A percentile compares a stretch with the other conserved stretches of the same genome.
Conservation (phyloP, 176 grass and related monocot species). For the Paspalum vaginatum region DNA sequence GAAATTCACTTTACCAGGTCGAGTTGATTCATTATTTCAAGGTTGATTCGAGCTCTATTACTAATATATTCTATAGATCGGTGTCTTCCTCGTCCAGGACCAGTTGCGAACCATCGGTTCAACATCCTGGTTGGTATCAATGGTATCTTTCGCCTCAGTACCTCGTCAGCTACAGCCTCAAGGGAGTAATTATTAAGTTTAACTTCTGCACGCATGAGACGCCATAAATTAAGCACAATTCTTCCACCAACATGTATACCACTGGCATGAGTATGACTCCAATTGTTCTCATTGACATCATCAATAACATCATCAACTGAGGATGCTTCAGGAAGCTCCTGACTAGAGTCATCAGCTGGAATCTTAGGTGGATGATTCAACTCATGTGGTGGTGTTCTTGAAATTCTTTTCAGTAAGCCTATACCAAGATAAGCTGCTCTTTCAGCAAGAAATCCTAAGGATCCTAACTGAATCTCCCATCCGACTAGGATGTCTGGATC, state of each 20-base stretch:
- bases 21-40: conserved; percentile 90
- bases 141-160: conserved; percentile 86
- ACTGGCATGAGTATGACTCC: conserved; percentile 74
- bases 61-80: conserved; percentile 66
- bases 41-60: conserved; percentile 67
- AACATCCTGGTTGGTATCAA: conserved; percentile 77
- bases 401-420: conserved; percentile 84
- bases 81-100: conserved; percentile 69
- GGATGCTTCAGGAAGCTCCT: conserved; percentile 56
- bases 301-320: conserved; percentile 52
- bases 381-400: conserved; percentile 67
- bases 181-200: conserved; percentile 88
- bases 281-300: conserved; percentile 59
- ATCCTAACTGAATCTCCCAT: conserved; percentile 91
- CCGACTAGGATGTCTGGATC: conserved; percentile 90
- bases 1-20: conserved; percentile 72
- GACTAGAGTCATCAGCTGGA: conserved; percentile 51
- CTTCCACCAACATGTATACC: conserved; percentile 92
- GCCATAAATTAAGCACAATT: conserved; percentile 94
- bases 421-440: conserved; percentile 81
- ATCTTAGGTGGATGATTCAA: conserved; percentile 54
- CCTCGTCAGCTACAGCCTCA: conserved; percentile 88
- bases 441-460: conserved; percentile 90
- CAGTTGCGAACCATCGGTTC: conserved; percentile 83
- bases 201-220: conserved; percentile 87